Evolutionary conservation across 345 rosid genomes (phyloP).

Genomic region (Triadica sebifera): DNA sequence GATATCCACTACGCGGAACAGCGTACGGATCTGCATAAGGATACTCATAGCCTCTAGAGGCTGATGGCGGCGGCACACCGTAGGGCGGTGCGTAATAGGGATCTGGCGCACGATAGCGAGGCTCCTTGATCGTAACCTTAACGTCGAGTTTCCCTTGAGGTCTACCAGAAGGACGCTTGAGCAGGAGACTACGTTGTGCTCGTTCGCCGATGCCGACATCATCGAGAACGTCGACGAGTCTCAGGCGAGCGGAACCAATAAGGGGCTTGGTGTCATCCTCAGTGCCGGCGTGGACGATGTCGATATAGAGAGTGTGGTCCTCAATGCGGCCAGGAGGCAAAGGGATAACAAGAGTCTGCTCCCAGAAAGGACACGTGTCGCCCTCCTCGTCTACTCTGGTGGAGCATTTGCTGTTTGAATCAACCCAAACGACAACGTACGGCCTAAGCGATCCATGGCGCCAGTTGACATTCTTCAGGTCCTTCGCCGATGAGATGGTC

Average conservation of each 20-base stretch:
- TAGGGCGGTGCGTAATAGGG: constrained; percentile 40
- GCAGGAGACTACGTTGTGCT: constrained; percentile 35
- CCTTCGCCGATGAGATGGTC: constrained; percentile 57
- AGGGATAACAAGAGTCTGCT: constrained; percentile 49
- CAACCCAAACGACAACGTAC: constrained; percentile 76
- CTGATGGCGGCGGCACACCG: constrained; percentile 33
- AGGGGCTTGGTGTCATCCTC: constrained; percentile 72
- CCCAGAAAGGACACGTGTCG: constrained; percentile 67
- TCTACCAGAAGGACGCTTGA: constrained; percentile 87
- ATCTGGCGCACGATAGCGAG: constrained; percentile 33
- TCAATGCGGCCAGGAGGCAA: constrained; percentile 39
- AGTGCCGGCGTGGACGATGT: constrained; percentile 65
- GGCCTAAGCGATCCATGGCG: constrained; percentile 63
- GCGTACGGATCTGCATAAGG: constrained; percentile 34
- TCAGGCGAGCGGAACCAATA: constrained; percentile 69
- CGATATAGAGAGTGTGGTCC: constrained; percentile 50
- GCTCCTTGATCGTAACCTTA: constrained; percentile 40
- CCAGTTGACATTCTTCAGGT: constrained; percentile 88
- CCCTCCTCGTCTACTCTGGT: constrained; percentile 62
- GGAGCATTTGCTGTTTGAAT: constrained; percentile 48
- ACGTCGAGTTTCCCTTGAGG: constrained; percentile 84
- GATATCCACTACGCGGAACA: constrained; percentile 37
- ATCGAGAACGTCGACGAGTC: constrained; percentile 56
- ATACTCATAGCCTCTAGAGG: constrained; percentile 40
- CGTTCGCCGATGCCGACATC: constrained; percentile 54